These are phyloP conservation scores for Kodamaea nitidulidarum DNA, from an alignment of 805 yeast species.

Conservation along the genomic window DNA sequence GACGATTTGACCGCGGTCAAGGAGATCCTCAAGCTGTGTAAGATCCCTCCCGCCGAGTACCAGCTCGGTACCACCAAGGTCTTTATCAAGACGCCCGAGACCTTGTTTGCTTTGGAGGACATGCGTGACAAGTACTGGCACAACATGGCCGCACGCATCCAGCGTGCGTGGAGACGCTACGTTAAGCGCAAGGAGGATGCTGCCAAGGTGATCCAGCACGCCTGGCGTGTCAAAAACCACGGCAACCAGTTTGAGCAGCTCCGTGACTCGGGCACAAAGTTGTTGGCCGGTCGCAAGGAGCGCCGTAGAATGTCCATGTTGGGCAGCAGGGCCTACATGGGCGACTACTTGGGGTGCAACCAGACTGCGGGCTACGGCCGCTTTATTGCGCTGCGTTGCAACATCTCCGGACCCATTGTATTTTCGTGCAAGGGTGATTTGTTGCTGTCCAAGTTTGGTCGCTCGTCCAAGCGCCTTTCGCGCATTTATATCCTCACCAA, in stretches of 20 bases:
- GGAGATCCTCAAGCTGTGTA: conserved; percentile 48
- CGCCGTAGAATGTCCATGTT: conserved; percentile 83
- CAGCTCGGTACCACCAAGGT: conserved; percentile 91
- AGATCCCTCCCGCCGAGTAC: conserved; percentile 75
- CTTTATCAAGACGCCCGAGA: conserved; percentile 95
- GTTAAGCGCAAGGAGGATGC: conserved; percentile 79
- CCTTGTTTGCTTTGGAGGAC: conserved; percentile 89
- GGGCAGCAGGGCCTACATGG: conserved; percentile 86
- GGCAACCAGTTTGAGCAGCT: conserved; percentile 81
- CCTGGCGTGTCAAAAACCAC: conserved; percentile 75
- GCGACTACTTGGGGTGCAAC: conserved; percentile 90
- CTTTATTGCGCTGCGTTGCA: conserved; percentile 63
- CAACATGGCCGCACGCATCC: conserved; percentile 95
- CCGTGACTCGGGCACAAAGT: conserved; percentile 75
- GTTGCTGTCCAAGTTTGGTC: conserved; percentile 81
- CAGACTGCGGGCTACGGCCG: conserved; percentile 67
- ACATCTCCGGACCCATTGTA: conserved; percentile 63
- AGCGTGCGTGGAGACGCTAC: conserved; percentile 92
- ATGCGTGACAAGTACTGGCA: conserved; percentile 98
- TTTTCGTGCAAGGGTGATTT: conserved; percentile 83
- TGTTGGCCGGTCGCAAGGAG: conserved; percentile 74
- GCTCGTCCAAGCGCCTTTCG: conserved; percentile 78
- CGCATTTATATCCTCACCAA: conserved; percentile 70
- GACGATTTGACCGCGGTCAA: conserved; percentile 50
- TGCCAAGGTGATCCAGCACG: conserved; percentile 74